phyloP scores from a whole-genome alignment of 192 early-diverging fungal genomes.

The Coemansia sp. region DNA sequence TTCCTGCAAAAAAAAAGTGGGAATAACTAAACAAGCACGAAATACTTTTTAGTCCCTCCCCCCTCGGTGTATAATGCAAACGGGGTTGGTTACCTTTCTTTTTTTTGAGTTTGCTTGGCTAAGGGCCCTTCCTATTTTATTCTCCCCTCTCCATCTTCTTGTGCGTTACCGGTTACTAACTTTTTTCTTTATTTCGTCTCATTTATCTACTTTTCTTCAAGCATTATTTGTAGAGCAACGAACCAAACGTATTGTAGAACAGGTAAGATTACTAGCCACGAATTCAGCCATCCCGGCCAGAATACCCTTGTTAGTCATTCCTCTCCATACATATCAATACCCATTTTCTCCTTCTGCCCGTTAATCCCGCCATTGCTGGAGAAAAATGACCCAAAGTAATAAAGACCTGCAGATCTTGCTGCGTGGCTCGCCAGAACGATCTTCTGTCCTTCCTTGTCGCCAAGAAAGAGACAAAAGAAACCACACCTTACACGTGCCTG shows the following conservation, averaged over 20 bases:
- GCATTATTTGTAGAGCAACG: slow-evolving; percentile 2
- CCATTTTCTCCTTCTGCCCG: background rate
- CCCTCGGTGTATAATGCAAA: background rate
- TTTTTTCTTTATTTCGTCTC: slow-evolving; percentile 1
- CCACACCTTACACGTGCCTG: background rate
- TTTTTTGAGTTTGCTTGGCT: background rate
- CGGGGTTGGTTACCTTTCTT: no score
- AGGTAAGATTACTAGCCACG: slow-evolving; percentile 5
- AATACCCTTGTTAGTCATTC: background rate
- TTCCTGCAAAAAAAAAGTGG: background rate
- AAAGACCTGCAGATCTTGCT: background rate
- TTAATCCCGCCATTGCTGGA: no score
- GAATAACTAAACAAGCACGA: background rate
- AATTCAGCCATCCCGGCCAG: background rate
- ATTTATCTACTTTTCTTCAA: background rate
- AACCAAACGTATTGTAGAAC: background rate
- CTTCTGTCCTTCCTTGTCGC: background rate
- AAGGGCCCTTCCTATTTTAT: background rate
- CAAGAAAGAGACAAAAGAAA: no score
- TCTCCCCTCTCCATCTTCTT: background rate
- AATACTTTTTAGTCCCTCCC: background rate
- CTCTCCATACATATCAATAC: background rate
- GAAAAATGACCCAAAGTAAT: background rate
- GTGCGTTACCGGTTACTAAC: slow-evolving; percentile 5
- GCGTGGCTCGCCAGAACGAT: background rate